Conservation (phyloP, 768 basidiomycete species). For the Omphalotus guepiniiformis region DNA sequence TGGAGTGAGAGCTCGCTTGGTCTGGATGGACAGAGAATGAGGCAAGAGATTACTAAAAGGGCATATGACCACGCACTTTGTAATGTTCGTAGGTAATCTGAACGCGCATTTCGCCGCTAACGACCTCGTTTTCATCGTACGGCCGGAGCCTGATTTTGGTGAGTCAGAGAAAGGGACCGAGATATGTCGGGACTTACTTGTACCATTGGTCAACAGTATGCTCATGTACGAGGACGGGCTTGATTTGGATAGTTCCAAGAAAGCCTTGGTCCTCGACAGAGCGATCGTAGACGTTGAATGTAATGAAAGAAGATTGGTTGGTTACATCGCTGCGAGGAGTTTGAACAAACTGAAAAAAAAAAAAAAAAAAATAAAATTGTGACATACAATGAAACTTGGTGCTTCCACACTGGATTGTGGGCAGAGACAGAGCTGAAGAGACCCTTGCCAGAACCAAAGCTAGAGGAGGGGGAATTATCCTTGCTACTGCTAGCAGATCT, state of each 20-base stretch:
- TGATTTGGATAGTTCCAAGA: slow-evolving; percentile 87
- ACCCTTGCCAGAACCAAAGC: slow-evolving; percentile 37
- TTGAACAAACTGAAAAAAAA: slow-evolving; percentile 9
- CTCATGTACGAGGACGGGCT: slow-evolving; percentile 87
- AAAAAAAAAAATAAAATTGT: slow-evolving; percentile 11
- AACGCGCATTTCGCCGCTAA: slow-evolving; percentile 91
- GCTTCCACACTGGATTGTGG: slow-evolving; percentile 97
- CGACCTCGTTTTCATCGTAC: slow-evolving; percentile 56
- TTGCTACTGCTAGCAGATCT: slow-evolving; percentile 33
- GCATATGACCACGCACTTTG: slow-evolving; percentile 53
- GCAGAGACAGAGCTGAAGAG: slow-evolving; percentile 67
- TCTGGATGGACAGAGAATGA: slow-evolving; percentile 38
- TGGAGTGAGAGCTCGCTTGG: slow-evolving; percentile 83
- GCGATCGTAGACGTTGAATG: slow-evolving; percentile 90
- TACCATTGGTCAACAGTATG: slow-evolving; percentile 97
- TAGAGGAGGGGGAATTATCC: slow-evolving; percentile 40
- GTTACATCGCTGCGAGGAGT: slow-evolving; percentile 78
- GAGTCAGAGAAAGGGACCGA: slow-evolving; percentile 12
- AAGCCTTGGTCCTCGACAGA: slow-evolving; percentile 80
- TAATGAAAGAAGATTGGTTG: slow-evolving; percentile 76
- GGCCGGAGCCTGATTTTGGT: slow-evolving; percentile 55
- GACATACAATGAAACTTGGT: slow-evolving; percentile 95
- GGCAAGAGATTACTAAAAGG: slow-evolving; percentile 17
- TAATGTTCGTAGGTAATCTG: slow-evolving; percentile 92
- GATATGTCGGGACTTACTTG: slow-evolving; percentile 56